Evolutionary conservation across 2,329 filamentous ascomycete species (phyloP).

Genomic region (Pseudopithomyces maydicus): DNA sequence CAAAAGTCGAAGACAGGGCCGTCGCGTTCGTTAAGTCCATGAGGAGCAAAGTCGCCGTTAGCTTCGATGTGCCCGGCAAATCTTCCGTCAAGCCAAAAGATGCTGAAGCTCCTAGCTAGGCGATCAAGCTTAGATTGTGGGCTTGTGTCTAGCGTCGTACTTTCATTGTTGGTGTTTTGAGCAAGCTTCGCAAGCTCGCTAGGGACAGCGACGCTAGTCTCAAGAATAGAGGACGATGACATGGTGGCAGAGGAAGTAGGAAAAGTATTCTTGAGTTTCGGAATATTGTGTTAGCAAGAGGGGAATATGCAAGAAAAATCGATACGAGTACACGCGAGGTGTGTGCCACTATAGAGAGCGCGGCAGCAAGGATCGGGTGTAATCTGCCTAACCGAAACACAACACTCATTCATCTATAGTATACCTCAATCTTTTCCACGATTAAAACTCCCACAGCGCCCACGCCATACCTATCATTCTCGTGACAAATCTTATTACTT

Average conservation of each 20-base stretch:
- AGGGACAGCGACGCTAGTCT: background rate
- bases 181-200: background rate
- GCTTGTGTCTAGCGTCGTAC: too few relatives aligned
- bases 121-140: background rate
- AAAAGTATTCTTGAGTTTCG: background rate
- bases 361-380: background rate
- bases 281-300: too few relatives aligned
- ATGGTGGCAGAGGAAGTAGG: background rate
- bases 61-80: background rate
- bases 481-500: background rate
- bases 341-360: background rate
- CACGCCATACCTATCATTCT: background rate
- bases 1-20: constrained; percentile 1
- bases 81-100: background rate
- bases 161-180: background rate
- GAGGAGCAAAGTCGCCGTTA: background rate
- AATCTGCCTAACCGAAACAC: background rate
- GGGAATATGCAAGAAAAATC: too few relatives aligned
- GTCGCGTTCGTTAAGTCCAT: background rate
- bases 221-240: background rate
- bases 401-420: background rate
- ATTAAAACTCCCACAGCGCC: background rate
- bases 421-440: background rate
- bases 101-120: background rate
- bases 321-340: background rate